These are phyloP conservation scores for Suillus sp. DNA, from an alignment of 768 basidiomycete genomes.

Conservation along the genomic window DNA sequence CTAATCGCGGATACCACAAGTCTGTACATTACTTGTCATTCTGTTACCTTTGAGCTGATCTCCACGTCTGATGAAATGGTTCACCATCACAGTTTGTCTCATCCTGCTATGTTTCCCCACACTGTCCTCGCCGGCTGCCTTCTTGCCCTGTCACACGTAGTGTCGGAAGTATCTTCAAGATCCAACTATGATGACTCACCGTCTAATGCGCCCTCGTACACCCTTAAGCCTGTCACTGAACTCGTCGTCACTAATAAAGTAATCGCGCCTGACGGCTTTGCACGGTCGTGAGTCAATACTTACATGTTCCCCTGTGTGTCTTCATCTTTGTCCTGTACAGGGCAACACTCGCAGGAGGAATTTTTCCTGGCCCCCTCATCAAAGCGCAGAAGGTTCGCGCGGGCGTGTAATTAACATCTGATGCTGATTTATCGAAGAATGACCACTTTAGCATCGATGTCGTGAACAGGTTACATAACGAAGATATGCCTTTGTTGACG, in stretches of 20 bases:
- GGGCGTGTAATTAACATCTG: not conserved
- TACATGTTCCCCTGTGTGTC: not conserved
- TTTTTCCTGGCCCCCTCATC: constrained; percentile 52
- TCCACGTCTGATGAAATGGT: not conserved
- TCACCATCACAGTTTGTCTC: not conserved
- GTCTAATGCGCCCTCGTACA: constrained; percentile 7
- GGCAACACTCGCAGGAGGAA: constrained; percentile 47
- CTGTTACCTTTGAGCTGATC: not conserved
- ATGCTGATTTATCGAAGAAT: constrained; percentile 24
- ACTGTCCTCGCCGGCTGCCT: not conserved
- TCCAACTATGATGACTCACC: constrained; percentile 12
- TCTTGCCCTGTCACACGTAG: constrained; percentile 15
- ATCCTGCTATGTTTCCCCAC: not conserved
- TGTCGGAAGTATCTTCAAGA: constrained; percentile 19
- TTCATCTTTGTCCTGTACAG: constrained; percentile 23
- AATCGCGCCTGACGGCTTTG: constrained; percentile 54
- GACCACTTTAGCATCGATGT: constrained; percentile 40
- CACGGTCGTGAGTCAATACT: constrained; percentile 33
- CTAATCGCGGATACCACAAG: not conserved
- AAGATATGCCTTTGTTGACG: constrained; percentile 36
- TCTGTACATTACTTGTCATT: not conserved
- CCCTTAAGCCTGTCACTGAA: constrained; percentile 32
- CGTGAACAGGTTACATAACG: constrained; percentile 34
- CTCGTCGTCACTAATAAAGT: constrained; percentile 44
- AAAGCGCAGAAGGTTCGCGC: constrained; percentile 40